Evolutionary conservation across 2,329 filamentous ascomycete genomes (phyloP), one percentile per base, ranked within the genome.

Genomic region (Colletotrichum sp.): DNA sequence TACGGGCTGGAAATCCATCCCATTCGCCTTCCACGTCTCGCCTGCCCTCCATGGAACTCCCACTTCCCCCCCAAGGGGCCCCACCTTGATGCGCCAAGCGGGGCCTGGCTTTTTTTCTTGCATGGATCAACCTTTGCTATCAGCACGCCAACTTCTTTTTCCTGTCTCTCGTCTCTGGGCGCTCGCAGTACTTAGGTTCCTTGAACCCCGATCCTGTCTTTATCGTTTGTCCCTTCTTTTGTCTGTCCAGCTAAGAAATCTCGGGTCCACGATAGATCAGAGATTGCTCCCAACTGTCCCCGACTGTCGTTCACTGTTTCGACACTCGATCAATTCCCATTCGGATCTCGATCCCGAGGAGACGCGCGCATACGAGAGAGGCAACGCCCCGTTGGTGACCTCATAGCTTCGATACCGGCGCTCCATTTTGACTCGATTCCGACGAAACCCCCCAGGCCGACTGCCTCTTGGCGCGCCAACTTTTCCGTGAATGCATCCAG

Each of bases 401-500:
- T 73, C 71, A 62, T 70, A 70, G 54, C 55, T 66, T 21, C 43
- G 43, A 51, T 59, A 6, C 18, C 21, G 31, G 34, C 27, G 33
- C 43, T 51, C 51, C 70, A 16, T 34, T 34, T 51, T 47, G 24
- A 33, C 18, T 29, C 38, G 18, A 36, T 24, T 38, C 33, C 68
- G 24, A 43, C 21, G 8, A 43, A 62, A 16, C 24, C 21, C 29
- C 27, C 66, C 58, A 72, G 63, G 47, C 57, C 63, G 21, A 54
- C 38, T 33, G 24, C 57, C 61, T 70, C 68, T 66, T 70, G 68
- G 68, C 68, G 66, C 62, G 24, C 43, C 31, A 47, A 70, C 61
- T 58, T 36, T 66, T 51, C 70, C 73, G 80, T 81, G 80, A 80
- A 82, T 82, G 80, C 80, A 81, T 82, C 79, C 74, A 77, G 72